Evolutionary conservation across 768 basidiomycete species (phyloP), one percentile per base, ranked within the genome.

Genomic region (Lactarius akahatsu): DNA sequence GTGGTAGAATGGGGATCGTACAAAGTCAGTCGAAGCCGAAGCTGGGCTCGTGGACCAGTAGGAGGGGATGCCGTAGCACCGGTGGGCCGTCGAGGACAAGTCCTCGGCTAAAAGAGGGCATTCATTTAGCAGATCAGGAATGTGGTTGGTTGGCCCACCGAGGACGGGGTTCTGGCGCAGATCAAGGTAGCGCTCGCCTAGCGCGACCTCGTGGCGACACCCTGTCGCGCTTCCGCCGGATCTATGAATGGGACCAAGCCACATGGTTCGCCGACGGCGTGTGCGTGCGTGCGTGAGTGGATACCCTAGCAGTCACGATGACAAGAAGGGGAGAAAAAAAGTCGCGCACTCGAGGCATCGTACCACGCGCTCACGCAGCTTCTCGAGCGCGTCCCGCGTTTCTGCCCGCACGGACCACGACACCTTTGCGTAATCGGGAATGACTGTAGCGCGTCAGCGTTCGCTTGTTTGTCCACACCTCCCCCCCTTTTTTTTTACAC

Each of bases 341-440:
- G 32, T 34, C 56, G 73, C 87, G 70, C 71, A 94, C 91, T 85
- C 75, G 71, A 95, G 85, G 76, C 92, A 95, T 9, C 82, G 83
- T 59, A 80, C 79, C 20, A 92, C 84, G 57, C 90, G 84, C 63
- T 84, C 81, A 1, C 78, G 79, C 57, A 93, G 78, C 3, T 73
- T 77, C 34, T 77, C 74, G 6, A 92, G 75, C 64, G 90, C 87
- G 47, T 74, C 77, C 69, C 80, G 80, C 13, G 83, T 86, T 16
- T 89, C 85, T 32, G 92, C 88, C 23, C 93, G 84, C 20, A 87
- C 83, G 32, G 85, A 74, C 85, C 90, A 95, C 3, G 76, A 78
- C 85, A 94, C 86, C 70, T 82, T 85, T 36, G 91, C 82, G 70
- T 92, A 89, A 74, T 93, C 92, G 1, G 94, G 93, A 63, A 92